Evolutionary conservation across 2,329 filamentous ascomycete species (phyloP).

Genomic region (Fusarium cyanostomum): DNA sequence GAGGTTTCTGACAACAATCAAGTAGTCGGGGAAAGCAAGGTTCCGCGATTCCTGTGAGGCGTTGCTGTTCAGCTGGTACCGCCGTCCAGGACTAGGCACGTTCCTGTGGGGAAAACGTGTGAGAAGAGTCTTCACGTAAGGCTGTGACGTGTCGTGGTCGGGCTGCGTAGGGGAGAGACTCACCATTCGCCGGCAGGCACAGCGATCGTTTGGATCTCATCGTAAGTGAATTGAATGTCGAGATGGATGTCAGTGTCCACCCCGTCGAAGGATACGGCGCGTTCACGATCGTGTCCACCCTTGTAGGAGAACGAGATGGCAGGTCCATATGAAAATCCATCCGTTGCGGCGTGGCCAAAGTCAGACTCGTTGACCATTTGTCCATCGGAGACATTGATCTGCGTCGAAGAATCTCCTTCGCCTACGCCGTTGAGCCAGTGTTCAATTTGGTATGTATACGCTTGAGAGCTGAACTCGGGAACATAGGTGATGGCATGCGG

Average conservation of each 20-base stretch:
- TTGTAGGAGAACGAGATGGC: slow-evolving; percentile 22
- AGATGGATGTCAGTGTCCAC: slow-evolving; percentile 23
- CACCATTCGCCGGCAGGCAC: slow-evolving; percentile 26
- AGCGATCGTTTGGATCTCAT: slow-evolving; percentile 32
- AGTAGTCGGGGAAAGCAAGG: slow-evolving; percentile 30
- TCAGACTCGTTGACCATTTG: slow-evolving; percentile 22
- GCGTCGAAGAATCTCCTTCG: slow-evolving; percentile 18
- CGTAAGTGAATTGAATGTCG: slow-evolving; percentile 30
- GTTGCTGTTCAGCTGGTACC: slow-evolving; percentile 16
- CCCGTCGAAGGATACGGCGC: slow-evolving; percentile 1
- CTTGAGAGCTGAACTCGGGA: slow-evolving; percentile 17
- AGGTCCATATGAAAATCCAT: slow-evolving; percentile 26
- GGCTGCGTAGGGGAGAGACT: background rate
- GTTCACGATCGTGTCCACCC: slow-evolving; percentile 11
- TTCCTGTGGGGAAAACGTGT: slow-evolving; percentile 11
- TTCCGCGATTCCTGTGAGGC: slow-evolving; percentile 32
- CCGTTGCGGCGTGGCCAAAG: slow-evolving; percentile 28
- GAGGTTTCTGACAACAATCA: slow-evolving; percentile 28
- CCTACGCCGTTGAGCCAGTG: slow-evolving; percentile 33
- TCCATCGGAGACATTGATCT: slow-evolving; percentile 25
- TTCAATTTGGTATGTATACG: slow-evolving; percentile 26
- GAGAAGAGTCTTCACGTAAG: background rate
- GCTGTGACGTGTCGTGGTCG: no score
- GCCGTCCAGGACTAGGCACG: slow-evolving; percentile 28
- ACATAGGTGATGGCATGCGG: slow-evolving; percentile 32